Percentiles rank a stretch among this genome's conserved stretches.
phyloP scores from a whole-genome alignment of 176 grass and related monocot species.

The Alloteropsis semialata region DNA sequence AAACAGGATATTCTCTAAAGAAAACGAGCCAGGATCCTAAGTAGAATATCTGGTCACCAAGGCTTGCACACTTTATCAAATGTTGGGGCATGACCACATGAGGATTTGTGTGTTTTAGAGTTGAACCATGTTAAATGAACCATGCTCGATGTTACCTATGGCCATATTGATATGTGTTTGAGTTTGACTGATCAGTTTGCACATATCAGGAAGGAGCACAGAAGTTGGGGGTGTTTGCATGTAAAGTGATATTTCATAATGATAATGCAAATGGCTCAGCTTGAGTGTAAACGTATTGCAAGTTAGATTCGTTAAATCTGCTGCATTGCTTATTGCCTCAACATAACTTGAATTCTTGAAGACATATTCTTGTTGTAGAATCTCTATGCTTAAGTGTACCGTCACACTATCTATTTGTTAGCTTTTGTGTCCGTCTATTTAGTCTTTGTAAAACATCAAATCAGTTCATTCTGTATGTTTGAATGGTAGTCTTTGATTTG shows the following conservation, averaged over 20 bases:
- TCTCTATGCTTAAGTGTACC: neutral
- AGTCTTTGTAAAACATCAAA: conserved; percentile 3
- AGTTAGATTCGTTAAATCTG: neutral
- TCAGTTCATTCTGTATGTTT: conserved; percentile 25
- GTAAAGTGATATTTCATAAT: neutral
- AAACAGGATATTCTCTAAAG: neutral
- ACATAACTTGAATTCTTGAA: neutral
- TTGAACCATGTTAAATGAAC: neutral
- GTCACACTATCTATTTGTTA: neutral
- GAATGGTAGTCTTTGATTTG: neutral
- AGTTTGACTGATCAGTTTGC: neutral
- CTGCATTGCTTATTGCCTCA: conserved; percentile 7
- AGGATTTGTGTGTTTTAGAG: neutral
- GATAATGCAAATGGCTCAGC: neutral
- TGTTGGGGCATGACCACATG: neutral
- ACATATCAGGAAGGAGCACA: conserved; percentile 1
- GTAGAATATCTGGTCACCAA: neutral
- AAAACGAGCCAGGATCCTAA: neutral
- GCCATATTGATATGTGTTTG: neutral
- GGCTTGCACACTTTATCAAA: neutral
- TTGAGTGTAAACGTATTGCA: neutral
- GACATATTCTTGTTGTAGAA: neutral
- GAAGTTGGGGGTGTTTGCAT: neutral
- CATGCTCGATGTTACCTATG: neutral
- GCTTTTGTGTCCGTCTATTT: neutral